Evolutionary conservation across 2,329 filamentous ascomycete genomes (phyloP).

Genomic region (Drechslerella coelobrocha): DNA sequence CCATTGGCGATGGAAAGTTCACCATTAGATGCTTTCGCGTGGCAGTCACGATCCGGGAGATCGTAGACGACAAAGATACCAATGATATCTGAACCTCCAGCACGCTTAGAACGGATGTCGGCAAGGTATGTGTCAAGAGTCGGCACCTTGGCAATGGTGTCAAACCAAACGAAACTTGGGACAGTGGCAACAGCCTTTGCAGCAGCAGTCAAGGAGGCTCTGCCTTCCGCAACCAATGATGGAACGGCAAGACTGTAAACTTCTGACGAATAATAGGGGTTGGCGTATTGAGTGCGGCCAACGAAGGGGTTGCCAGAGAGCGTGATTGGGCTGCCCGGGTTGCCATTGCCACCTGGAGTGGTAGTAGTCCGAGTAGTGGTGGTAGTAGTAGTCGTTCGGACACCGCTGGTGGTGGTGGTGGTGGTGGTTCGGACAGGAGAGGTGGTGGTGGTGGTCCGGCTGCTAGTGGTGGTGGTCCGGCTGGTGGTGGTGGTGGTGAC

Average conservation of each 20-base stretch:
- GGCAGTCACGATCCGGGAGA: slow-evolving; percentile 67
- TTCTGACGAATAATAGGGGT: slow-evolving; percentile 66
- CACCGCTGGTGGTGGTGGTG: neutral
- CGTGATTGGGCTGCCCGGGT: slow-evolving; percentile 42
- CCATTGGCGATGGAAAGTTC: slow-evolving; percentile 64
- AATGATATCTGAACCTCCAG: slow-evolving; percentile 47
- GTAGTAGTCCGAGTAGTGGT: slow-evolving; percentile 26
- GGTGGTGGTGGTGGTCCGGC: slow-evolving; percentile 8
- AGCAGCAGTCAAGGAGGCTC: slow-evolving; percentile 52
- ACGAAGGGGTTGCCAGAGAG: slow-evolving; percentile 62
- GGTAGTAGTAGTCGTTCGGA: slow-evolving; percentile 3
- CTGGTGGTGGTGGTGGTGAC: slow-evolving; percentile 12
- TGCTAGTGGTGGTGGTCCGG: slow-evolving; percentile 4
- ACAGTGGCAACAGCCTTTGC: slow-evolving; percentile 64
- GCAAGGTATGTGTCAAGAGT: slow-evolving; percentile 61
- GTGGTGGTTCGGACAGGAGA: slow-evolving; percentile 27
- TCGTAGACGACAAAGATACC: slow-evolving; percentile 66
- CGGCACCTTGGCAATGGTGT: slow-evolving; percentile 63
- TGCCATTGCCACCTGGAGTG: slow-evolving; percentile 17
- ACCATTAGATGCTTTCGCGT: slow-evolving; percentile 66
- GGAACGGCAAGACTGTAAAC: slow-evolving; percentile 68
- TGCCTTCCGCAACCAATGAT: slow-evolving; percentile 64
- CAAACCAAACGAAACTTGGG: slow-evolving; percentile 65
- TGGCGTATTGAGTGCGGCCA: slow-evolving; percentile 64
- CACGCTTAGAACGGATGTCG: slow-evolving; percentile 57